Base-by-base conservation (phyloP, 495 filamentous ascomycete genomes). In the Talaromyces liani region DNA sequence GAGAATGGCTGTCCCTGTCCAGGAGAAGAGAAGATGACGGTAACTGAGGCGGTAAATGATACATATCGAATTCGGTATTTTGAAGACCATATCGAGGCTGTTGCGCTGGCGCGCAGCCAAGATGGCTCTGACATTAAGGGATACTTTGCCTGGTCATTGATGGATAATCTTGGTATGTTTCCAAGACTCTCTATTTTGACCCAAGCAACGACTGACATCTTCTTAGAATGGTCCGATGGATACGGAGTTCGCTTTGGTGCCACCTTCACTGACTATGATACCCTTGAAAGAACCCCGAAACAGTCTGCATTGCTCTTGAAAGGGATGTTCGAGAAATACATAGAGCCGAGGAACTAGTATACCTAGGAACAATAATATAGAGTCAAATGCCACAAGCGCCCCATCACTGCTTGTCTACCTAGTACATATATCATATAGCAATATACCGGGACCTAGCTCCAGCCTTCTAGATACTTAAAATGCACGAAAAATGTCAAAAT, bases 211-310 rank as follows among this genome's bases (percentile, higher is more conserved):
- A 54, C 49, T 54, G 12, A 54, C 49, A 54, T 29, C 14, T 18
- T 57, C 53, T 22, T 41, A 69, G 69, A 71, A 61, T 71, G 45
- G 41, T 61, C 68, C 36, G 68, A 72, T 56, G 67, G 68, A 20
- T 70, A 68, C 27, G 67, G 67, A 57, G 57, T 18, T 60, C 47
- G 62, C 9, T 58, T 53, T 61, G 47, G 49, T 36, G 34, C 41
- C 18, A 63, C 29, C 45, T 53, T 22, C 41, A 54, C 66, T 16
- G 27, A 62, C 12, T 63, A 49, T 27, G 25, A 61, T 18, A 65
- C 61, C 10, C 58, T 67, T 58, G 61, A 74, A 64, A 64, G 71
- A 60, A 72, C 71, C 29, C 73, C 73, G 12, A 75, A 75, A 58
- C 64, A 71, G 63, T 72, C 71, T 8, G 71, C 73, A 14, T 33